Evolutionary conservation across 176 grass and related monocot genomes (phyloP).

Genomic region (Eragrostis nindensis): DNA sequence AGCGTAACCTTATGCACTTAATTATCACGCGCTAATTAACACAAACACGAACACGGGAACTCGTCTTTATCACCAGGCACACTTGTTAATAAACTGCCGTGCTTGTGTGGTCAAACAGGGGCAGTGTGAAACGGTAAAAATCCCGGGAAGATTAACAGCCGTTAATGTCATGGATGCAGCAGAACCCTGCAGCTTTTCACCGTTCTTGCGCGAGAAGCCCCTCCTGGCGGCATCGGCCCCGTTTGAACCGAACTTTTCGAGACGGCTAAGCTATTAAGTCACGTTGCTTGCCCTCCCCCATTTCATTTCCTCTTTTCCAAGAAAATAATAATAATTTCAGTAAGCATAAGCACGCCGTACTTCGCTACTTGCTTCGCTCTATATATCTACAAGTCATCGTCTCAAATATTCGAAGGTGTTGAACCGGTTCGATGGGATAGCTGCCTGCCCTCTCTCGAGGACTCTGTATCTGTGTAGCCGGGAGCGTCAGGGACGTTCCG

Average conservation of each 20-base stretch:
- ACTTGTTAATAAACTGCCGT: background rate
- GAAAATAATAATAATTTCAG: background rate
- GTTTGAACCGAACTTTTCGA: conserved; percentile 42
- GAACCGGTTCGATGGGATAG: background rate
- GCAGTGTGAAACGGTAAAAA: background rate
- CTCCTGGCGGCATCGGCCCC: background rate
- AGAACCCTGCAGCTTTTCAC: background rate
- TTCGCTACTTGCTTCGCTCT: background rate
- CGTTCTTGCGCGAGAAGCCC: background rate
- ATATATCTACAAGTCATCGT: conserved; percentile 40
- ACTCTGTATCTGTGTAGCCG: background rate
- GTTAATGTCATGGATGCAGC: background rate
- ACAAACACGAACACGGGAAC: background rate
- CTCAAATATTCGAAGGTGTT: conserved; percentile 43
- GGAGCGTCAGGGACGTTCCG: background rate
- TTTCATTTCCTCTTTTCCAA: background rate
- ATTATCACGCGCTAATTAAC: background rate
- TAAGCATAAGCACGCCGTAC: background rate
- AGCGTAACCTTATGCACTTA: conserved; percentile 28
- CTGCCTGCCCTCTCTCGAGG: background rate
- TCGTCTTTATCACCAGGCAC: background rate
- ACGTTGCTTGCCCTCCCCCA: conserved; percentile 12
- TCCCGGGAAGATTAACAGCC: background rate
- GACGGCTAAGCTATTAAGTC: conserved; percentile 44
- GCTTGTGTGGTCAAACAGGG: background rate